phyloP scores from a whole-genome alignment of 108 stramenopile genomes.

The Pseudonitzschia multiseries region DNA sequence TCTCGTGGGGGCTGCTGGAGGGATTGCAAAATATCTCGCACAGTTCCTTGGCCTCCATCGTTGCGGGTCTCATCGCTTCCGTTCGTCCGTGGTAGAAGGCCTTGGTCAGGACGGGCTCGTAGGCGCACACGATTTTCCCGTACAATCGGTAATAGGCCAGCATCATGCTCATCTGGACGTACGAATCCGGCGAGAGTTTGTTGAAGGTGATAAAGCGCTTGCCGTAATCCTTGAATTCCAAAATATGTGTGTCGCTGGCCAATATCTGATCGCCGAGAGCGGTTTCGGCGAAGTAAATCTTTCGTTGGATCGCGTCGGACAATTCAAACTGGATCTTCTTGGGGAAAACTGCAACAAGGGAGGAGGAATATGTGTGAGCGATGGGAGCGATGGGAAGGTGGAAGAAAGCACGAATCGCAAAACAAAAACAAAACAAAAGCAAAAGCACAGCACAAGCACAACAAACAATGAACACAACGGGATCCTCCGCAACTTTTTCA shows the following conservation, averaged over 20 bases:
- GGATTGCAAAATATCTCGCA: constrained; percentile 43
- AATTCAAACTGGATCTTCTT: constrained; percentile 77
- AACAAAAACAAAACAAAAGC: too few species aligned
- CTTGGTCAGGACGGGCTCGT: constrained; percentile 86
- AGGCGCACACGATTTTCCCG: constrained; percentile 73
- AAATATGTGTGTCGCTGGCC: constrained; percentile 62
- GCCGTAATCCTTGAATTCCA: constrained; percentile 79
- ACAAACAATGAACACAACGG: too few species aligned
- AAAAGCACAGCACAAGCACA: too few species aligned
- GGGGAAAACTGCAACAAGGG: constrained; percentile 39
- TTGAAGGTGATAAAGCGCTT: constrained; percentile 73
- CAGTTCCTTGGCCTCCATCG: constrained; percentile 58
- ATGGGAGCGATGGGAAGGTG: too few species aligned
- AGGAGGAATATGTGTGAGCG: too few species aligned
- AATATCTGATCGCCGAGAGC: constrained; percentile 76
- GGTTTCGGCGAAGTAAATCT: constrained; percentile 82
- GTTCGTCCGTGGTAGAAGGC: constrained; percentile 85
- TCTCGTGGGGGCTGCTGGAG: constrained; percentile 37
- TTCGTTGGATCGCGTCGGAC: constrained; percentile 48
- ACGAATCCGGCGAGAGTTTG: constrained; percentile 80
- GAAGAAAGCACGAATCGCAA: too few species aligned
- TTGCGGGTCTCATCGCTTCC: constrained; percentile 82
- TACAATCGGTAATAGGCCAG: constrained; percentile 83
- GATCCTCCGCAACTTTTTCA: too few species aligned
- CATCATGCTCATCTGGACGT: constrained; percentile 81